phyloP scores from a whole-genome alignment of 2,329 filamentous ascomycete species.

The Microcera coccophila region DNA sequence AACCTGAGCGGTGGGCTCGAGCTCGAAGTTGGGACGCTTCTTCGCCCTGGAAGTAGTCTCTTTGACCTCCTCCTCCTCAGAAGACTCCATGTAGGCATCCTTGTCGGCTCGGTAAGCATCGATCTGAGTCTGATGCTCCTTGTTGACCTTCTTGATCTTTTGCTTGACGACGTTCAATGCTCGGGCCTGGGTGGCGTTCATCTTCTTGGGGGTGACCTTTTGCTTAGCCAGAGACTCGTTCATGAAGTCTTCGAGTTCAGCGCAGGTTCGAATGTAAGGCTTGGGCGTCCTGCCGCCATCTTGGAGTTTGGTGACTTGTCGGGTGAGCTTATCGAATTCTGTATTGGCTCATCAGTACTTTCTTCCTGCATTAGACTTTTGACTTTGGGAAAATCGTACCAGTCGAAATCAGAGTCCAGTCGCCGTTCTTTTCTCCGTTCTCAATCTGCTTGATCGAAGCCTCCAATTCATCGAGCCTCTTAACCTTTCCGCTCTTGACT shows the following conservation, averaged over 20 bases:
- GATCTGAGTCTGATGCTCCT: constrained; percentile 84
- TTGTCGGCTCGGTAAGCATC: constrained; percentile 83
- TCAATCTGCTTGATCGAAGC: constrained; percentile 85
- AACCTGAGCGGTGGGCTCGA: constrained; percentile 46
- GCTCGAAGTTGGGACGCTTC: constrained; percentile 37
- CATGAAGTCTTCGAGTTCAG: constrained; percentile 91
- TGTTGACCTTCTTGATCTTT: constrained; percentile 98
- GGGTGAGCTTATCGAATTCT: constrained; percentile 95
- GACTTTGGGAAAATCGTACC: constrained; percentile 48
- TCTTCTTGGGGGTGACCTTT: constrained; percentile 95
- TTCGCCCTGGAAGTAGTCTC: constrained; percentile 47
- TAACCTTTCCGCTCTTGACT: constrained; percentile 97
- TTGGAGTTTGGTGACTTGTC: constrained; percentile 74
- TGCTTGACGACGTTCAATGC: constrained; percentile 97
- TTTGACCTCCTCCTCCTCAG: constrained; percentile 66
- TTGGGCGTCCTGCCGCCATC: constrained; percentile 74
- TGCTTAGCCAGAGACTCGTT: constrained; percentile 93
- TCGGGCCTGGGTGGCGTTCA: constrained; percentile 93
- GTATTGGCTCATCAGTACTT: constrained; percentile 16
- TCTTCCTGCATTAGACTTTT: background rate
- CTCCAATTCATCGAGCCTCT: constrained; percentile 91
- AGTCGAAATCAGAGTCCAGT: constrained; percentile 89
- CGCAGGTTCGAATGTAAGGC: constrained; percentile 85
- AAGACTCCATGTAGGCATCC: constrained; percentile 81
- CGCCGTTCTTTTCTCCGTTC: constrained; percentile 95